Percentiles rank a stretch among this genome's conserved stretches.
Conservation (phyloP, 345 rosid species). For the Citrus inodora region DNA sequence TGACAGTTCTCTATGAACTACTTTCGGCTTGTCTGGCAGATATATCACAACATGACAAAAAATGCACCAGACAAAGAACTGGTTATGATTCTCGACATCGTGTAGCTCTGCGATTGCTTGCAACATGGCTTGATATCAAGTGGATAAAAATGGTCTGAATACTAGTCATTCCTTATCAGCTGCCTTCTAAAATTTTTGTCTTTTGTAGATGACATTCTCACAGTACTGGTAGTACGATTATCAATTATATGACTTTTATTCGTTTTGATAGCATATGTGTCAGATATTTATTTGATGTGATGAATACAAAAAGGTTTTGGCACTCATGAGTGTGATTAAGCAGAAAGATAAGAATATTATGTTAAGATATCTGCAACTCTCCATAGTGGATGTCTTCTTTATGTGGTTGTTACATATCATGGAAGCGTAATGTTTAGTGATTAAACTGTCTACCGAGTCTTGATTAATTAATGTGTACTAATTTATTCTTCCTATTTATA, state of each 20-base stretch:
- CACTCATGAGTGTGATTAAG: not conserved
- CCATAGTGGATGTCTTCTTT: not conserved
- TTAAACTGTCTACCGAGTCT: not conserved
- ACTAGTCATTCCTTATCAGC: constrained; percentile 6
- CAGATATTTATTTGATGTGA: constrained; percentile 2
- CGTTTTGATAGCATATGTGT: not conserved
- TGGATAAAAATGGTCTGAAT: constrained; percentile 82
- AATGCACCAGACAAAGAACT: constrained; percentile 50
- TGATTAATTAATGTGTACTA: not conserved
- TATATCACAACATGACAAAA: constrained; percentile 45
- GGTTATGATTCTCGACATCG: constrained; percentile 98
- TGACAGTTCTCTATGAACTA: constrained; percentile 78
- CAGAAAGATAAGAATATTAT: constrained; percentile 4
- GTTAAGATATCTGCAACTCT: not conserved
- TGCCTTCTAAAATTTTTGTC: not conserved
- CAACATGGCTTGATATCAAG: constrained; percentile 82
- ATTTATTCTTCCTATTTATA: constrained; percentile 2
- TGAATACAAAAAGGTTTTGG: not conserved
- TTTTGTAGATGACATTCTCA: not conserved
- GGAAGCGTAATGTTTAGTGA: not conserved
- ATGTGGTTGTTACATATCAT: not conserved
- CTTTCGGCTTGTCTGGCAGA: constrained; percentile 92
- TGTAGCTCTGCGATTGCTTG: constrained; percentile 71
- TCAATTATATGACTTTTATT: not conserved
- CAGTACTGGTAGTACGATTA: not conserved